Evolutionary conservation across 371 early-diverging fungal genomes (phyloP), one percentile per base, ranked within the genome.

Genomic region (Mucor mucedo): DNA sequence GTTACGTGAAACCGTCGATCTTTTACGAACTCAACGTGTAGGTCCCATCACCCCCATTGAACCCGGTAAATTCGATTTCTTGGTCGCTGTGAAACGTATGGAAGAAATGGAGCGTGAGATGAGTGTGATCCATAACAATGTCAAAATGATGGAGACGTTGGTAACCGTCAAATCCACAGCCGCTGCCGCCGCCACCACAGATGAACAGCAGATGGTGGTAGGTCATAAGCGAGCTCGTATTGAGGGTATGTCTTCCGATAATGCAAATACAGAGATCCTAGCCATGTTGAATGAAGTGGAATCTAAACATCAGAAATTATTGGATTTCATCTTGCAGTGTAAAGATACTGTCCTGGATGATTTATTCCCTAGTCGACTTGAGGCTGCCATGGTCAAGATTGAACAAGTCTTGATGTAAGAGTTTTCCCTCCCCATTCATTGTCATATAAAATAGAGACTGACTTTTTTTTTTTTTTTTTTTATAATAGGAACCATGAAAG

Each of bases 401-500:
- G 68, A 71, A 33, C 56, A 63, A 27, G 54, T 63, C n/a, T 45
- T 71, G 21, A 35, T 63, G 71, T 71, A 61, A 61, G 21, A 21
- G 21, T 21, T 21, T 21, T 21, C 5, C 49, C n/a, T n/a, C 28
- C 9, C 27, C 7, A 7, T 48, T 48, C 3, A 4, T 7, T 28
- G 4, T 28, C 28, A 28, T 29, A 28, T 28, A 5, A 2, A 48
- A 21, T 21, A 21, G 21, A 21, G 21, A 35, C 35, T 49, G 9
- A 29, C 30, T 14, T 27, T 57, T 2, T 16, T 45, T 14, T 38
- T n/a, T n/a, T n/a, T n/a, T n/a, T n/a, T n/a, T n/a, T n/a, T n/a
- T n/a, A n/a, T 21, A 39, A 44, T 63, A 71, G 71, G 41, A 71
- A 71, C 8, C 71, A 71, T 52, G 64, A 71, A 58, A 59, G 56